Evolutionary conservation across 2,329 filamentous ascomycete species (phyloP).

Genomic region (Colletotrichum orbiculare): DNA sequence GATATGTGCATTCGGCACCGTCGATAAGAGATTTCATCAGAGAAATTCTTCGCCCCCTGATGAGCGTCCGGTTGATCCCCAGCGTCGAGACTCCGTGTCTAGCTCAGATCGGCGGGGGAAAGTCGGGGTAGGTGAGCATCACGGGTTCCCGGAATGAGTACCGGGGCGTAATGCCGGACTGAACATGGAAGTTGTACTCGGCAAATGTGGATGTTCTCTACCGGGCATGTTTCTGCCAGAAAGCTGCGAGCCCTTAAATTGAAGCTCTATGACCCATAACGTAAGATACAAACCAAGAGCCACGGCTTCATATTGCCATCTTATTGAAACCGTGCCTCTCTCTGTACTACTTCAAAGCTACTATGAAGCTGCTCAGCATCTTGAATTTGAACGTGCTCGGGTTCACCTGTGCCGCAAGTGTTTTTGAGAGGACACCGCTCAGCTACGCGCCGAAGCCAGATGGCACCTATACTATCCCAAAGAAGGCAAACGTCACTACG

Average conservation of each 20-base stretch:
- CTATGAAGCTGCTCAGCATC: background rate
- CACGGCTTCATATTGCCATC: too few species aligned
- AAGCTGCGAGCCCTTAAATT: too few species aligned
- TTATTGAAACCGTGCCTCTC: too few species aligned
- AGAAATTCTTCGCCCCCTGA: background rate
- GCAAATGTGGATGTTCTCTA: too few species aligned
- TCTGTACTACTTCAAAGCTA: background rate
- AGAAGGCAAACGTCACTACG: background rate
- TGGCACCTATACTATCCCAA: background rate
- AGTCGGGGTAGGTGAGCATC: background rate
- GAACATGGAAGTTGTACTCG: background rate
- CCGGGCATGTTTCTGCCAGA: too few species aligned
- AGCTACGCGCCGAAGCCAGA: constrained; percentile 14
- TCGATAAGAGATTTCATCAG: background rate
- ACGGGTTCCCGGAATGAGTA: constrained; percentile 15
- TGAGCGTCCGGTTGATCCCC: background rate
- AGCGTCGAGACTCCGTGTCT: background rate
- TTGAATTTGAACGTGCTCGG: background rate
- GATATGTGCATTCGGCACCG: background rate
- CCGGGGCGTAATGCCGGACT: constrained; percentile 7
- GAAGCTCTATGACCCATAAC: too few species aligned
- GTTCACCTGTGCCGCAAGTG: background rate
- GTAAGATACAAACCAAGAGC: too few species aligned
- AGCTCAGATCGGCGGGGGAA: constrained; percentile 14
- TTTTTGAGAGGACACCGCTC: constrained; percentile 2